Conservation (phyloP, 768 basidiomycete genomes). For the Phallus indusiatus region DNA sequence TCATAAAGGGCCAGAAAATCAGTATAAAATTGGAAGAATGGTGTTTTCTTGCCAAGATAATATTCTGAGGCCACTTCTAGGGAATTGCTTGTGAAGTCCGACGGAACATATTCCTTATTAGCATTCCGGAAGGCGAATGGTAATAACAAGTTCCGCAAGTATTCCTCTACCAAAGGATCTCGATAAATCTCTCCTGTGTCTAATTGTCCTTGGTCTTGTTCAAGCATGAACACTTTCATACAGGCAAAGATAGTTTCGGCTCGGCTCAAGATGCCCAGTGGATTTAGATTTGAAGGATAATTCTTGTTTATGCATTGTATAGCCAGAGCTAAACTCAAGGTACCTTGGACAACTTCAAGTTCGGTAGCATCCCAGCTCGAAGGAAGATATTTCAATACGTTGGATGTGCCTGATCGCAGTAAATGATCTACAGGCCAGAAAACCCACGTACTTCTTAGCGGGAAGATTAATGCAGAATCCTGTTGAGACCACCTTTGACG, state of each 20-base stretch:
- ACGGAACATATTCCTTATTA: slow-evolving; percentile 20
- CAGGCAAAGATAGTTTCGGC: slow-evolving; percentile 63
- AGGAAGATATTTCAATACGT: slow-evolving; percentile 62
- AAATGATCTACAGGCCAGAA: slow-evolving; percentile 67
- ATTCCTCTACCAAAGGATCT: slow-evolving; percentile 48
- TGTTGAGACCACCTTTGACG: slow-evolving; percentile 1
- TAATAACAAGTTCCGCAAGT: slow-evolving; percentile 52
- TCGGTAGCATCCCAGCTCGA: slow-evolving; percentile 71
- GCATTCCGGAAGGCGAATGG: slow-evolving; percentile 31
- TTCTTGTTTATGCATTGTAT: slow-evolving; percentile 34
- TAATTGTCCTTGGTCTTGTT: slow-evolving; percentile 59
- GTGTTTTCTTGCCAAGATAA: slow-evolving; percentile 57
- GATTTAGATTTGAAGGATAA: slow-evolving; percentile 20
- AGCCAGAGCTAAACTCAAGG: slow-evolving; percentile 51
- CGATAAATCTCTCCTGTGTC: slow-evolving; percentile 65
- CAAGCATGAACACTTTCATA: slow-evolving; percentile 95
- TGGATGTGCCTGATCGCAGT: slow-evolving; percentile 63
- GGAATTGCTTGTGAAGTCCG: slow-evolving; percentile 13
- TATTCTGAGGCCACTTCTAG: slow-evolving; percentile 47
- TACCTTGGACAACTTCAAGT: slow-evolving; percentile 60
- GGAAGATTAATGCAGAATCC: slow-evolving; percentile 15
- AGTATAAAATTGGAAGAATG: slow-evolving; percentile 91
- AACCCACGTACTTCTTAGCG: slow-evolving; percentile 45
- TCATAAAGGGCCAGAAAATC: slow-evolving; percentile 89
- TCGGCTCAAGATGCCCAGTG: slow-evolving; percentile 25